phyloP scores from a whole-genome alignment of 2,329 filamentous ascomycete genomes.

The Trichoderma afroharzianum region DNA sequence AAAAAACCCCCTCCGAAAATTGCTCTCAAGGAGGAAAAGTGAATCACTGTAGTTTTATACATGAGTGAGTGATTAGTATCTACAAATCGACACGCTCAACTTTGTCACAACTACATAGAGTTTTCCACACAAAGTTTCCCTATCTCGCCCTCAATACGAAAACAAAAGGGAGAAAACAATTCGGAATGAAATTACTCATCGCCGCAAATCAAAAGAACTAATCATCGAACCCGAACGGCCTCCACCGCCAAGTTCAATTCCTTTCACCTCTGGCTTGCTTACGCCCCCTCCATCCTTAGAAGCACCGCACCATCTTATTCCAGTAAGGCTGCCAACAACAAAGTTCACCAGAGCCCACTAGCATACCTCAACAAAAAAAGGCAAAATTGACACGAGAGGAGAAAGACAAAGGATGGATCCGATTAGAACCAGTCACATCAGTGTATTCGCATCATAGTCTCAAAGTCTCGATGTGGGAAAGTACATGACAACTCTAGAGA shows the following conservation, averaged over 20 bases:
- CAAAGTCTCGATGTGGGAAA: not conserved
- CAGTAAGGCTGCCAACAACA: not conserved
- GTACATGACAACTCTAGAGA: not conserved
- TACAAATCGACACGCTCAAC: not conserved
- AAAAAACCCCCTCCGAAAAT: no score
- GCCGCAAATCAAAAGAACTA: not conserved
- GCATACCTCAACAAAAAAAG: not conserved
- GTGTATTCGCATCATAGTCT: constrained; percentile 1
- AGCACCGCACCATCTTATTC: not conserved
- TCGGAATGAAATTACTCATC: not conserved
- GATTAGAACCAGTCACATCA: not conserved
- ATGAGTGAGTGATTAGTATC: not conserved
- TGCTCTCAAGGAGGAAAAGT: not conserved
- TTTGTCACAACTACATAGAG: not conserved
- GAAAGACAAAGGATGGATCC: not conserved
- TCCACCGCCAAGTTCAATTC: not conserved
- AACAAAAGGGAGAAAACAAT: not conserved
- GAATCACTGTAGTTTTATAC: not conserved
- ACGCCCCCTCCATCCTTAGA: not conserved
- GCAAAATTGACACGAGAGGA: not conserved
- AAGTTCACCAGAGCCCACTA: not conserved
- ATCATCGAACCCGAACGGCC: not conserved
- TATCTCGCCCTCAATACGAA: not conserved
- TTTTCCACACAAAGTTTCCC: not conserved
- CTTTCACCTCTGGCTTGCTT: not conserved